These are phyloP conservation scores for Fraxinus greggii DNA, from an alignment of 305 asterid genomes.

Conservation along the genomic window DNA sequence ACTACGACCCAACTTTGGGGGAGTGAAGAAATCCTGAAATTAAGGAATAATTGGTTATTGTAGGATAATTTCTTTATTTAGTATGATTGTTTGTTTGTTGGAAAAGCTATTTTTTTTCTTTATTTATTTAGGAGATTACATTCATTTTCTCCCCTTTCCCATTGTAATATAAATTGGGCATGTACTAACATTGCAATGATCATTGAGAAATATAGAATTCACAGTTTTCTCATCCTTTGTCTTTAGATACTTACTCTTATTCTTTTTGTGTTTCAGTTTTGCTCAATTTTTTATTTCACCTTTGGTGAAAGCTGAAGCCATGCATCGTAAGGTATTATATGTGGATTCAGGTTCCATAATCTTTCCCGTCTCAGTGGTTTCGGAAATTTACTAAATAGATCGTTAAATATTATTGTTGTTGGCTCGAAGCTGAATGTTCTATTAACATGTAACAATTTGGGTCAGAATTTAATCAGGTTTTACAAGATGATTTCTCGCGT, in stretches of 20 bases:
- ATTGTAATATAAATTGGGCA: not conserved
- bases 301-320: slow-evolving; percentile 84
- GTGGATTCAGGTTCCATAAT: slow-evolving; percentile 77
- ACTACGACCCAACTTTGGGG: not conserved
- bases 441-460: slow-evolving; percentile 27
- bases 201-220: not conserved
- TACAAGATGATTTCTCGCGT: slow-evolving; percentile 86
- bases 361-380: slow-evolving; percentile 12
- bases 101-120: not conserved
- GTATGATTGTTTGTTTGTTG: not conserved
- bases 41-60: too few species aligned
- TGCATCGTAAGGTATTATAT: slow-evolving; percentile 90
- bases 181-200: not conserved
- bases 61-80: too few species aligned
- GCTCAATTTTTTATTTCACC: slow-evolving; percentile 86
- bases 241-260: slow-evolving; percentile 7
- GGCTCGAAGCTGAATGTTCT: slow-evolving; percentile 19
- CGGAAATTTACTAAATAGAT: slow-evolving; percentile 4
- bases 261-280: slow-evolving; percentile 55
- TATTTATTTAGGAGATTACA: not conserved
- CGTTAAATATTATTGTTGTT: slow-evolving; percentile 12
- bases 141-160: not conserved
- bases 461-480: slow-evolving; percentile 79
- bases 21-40: not conserved
- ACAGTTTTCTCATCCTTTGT: not conserved